These are phyloP conservation scores for Boletus sp. DNA, from an alignment of 1,284 basidiomycete genomes.

Conservation along the genomic window DNA sequence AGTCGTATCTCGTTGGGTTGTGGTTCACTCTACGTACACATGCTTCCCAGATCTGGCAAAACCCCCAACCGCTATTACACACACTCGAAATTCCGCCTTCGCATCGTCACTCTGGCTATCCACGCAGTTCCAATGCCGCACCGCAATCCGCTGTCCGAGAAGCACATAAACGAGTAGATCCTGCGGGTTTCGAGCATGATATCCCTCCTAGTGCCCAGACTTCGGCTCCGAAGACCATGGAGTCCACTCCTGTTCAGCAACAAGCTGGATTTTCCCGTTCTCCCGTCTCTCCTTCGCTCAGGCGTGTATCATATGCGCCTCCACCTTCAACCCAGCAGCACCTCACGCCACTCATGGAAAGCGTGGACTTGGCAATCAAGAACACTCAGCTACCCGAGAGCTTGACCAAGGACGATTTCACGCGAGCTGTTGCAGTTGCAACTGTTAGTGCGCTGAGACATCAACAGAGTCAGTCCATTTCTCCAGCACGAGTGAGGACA, in stretches of 20 bases:
- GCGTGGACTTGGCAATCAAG: slow-evolving; percentile 70
- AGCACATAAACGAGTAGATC: slow-evolving; percentile 44
- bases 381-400: slow-evolving; percentile 58
- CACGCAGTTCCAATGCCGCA: slow-evolving; percentile 21
- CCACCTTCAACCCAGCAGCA: slow-evolving; percentile 35
- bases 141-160: slow-evolving; percentile 29
- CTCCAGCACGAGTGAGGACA: slow-evolving; percentile 40
- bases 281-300: slow-evolving; percentile 34
- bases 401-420: slow-evolving; percentile 84
- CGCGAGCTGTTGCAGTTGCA: slow-evolving; percentile 84
- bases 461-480: slow-evolving; percentile 55
- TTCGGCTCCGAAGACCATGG: slow-evolving; percentile 30
- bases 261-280: slow-evolving; percentile 17
- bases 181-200: slow-evolving; percentile 33
- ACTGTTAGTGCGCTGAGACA: slow-evolving; percentile 83
- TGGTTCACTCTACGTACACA: slow-evolving; percentile 99
- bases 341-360: slow-evolving; percentile 73
- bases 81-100: slow-evolving; percentile 53
- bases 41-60: slow-evolving; percentile 99
- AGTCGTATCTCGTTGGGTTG: slow-evolving; percentile 96
- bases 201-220: slow-evolving; percentile 39
- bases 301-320: slow-evolving; percentile 57
- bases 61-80: slow-evolving; percentile 83
- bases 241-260: slow-evolving; percentile 15
- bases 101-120: slow-evolving; percentile 72